Evolutionary conservation across 2,329 filamentous ascomycete genomes (phyloP), one percentile per base, ranked within the genome.

Genomic region (Colletotrichum neosansevieriae): DNA sequence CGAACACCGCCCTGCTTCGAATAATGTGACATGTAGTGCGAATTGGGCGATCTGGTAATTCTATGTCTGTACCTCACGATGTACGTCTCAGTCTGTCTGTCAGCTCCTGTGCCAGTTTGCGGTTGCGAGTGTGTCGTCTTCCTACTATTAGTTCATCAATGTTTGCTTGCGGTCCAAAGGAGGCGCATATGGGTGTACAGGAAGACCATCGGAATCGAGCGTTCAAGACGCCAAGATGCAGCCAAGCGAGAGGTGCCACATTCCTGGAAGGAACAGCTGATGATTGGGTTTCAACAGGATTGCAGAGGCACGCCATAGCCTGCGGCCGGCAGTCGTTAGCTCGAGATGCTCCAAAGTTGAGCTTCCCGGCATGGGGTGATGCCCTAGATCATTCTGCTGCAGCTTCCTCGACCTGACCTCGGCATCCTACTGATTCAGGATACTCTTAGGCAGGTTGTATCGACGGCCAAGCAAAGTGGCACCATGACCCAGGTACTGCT

Each of bases 281-380:
- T 38, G 49, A 65, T 42, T 49, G 40, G 53, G 40, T 32, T 64
- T 34, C 19, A 49, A 45, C 53, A 65, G 38, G 47, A 40, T 32
- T 47, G 47, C 32, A 64, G 29, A 58, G 38, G 19, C 38, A 62
- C 50, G 36, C 58, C 42, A 32, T 34, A 10, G 53, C 51, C 45
- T 38, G 38, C 51, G 36, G 64, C 51, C 59, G 61, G 61, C 54
- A 65, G 65, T 68, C 54, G 53, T 34, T 51, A 65, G 54, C 61
- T 45, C 61, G 19, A 50, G 65, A 59, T 54, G 42, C 24, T 32
- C 36, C n/a, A 19, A 58, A 44, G 64, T 53, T 63, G 45, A n/a
- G 32, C 40, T 21, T n/a, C 40, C 40, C 60, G 51, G 64, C 64
- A 67, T n/a, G 53, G 44, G 40, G 53, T 56, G 54, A 49, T 59